Base-by-base conservation (phyloP, 768 basidiomycete genomes). In the Leccinum barrowsii region DNA sequence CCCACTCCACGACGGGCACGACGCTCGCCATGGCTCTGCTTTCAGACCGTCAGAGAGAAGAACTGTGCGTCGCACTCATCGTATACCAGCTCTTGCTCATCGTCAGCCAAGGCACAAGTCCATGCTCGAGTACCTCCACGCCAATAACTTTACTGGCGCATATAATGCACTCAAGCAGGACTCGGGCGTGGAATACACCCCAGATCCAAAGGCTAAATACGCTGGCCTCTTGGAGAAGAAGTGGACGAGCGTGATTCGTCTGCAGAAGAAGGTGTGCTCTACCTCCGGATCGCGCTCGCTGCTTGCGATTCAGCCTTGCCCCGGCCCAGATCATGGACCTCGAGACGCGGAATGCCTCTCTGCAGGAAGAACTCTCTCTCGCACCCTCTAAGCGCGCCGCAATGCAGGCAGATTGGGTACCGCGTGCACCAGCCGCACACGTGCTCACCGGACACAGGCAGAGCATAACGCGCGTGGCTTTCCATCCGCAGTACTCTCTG, bases 181-280 rank as follows among this genome's bases (percentile, higher is more conserved):
- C 59, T 73, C 80, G 32, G 78, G 80, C 56, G 69, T 81, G 26
- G 84, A 86, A 59, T 90, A 89, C 70, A 79, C 81, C 4, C 90
- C 90, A 15, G 94, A 96, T 77, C 85, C 92, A 22, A 93, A 90
- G 70, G 85, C 92, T 52, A 89, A 91, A 71, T 89, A 86, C 67
- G 85, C 86, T 2, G 94, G 94, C 1, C 76, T 98, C 57, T 76
- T 98, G 59, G 95, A 93, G 78, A 96, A 96, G 86, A 98, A 98
- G 74, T 98, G 95, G 95, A 96, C 92, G 51, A 92, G 89, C 68
- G 93, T 97, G 34, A 95, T 98, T 58, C 83, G 95, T 63, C 74
- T 98, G 71, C 95, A 98, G 78, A 92, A 95, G 81, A 96, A 95
- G 86, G 93, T 89, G 47, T 19, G 50, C 50, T 11, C 12, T 40